phyloP scores from a whole-genome alignment of 1,139 yeast genomes.

The Candida frijolesensis region DNA sequence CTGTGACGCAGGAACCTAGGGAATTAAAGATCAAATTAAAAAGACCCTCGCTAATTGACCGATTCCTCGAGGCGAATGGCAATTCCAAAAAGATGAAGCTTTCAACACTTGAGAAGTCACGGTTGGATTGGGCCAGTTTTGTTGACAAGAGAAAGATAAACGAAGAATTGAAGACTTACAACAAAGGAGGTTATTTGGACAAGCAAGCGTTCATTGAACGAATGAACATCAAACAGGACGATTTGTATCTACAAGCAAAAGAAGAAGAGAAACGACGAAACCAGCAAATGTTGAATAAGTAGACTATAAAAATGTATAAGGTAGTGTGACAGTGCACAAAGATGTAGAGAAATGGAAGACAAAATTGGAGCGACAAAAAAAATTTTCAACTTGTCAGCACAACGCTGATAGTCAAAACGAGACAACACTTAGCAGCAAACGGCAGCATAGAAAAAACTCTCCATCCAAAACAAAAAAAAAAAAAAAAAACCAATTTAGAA shows the following conservation, averaged over 20 bases:
- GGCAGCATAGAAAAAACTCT: not conserved
- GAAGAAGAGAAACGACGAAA: constrained; percentile 34
- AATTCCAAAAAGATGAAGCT: constrained; percentile 57
- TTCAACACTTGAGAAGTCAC: constrained; percentile 88
- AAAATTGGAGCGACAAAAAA: not conserved
- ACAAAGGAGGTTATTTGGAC: constrained; percentile 84
- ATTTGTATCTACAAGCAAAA: constrained; percentile 60
- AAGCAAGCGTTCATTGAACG: constrained; percentile 87
- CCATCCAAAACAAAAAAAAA: not conserved
- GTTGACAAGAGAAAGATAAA: constrained; percentile 84
- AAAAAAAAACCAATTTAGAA: not conserved
- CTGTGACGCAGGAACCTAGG: constrained; percentile 33
- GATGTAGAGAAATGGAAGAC: not conserved
- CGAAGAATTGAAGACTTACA: constrained; percentile 78
- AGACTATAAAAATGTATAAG: not conserved
- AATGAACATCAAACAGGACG: constrained; percentile 69
- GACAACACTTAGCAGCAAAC: not conserved
- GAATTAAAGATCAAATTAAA: constrained; percentile 51
- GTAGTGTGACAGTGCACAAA: not conserved
- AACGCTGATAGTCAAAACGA: not conserved
- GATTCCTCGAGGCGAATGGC: constrained; percentile 34
- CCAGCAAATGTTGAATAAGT: constrained; percentile 1
- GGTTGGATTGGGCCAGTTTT: constrained; percentile 94
- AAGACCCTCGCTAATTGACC: constrained; percentile 77
- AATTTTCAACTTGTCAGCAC: not conserved